Base-by-base conservation (phyloP, 495 filamentous ascomycete genomes). In the Daldinia caldariorum region DNA sequence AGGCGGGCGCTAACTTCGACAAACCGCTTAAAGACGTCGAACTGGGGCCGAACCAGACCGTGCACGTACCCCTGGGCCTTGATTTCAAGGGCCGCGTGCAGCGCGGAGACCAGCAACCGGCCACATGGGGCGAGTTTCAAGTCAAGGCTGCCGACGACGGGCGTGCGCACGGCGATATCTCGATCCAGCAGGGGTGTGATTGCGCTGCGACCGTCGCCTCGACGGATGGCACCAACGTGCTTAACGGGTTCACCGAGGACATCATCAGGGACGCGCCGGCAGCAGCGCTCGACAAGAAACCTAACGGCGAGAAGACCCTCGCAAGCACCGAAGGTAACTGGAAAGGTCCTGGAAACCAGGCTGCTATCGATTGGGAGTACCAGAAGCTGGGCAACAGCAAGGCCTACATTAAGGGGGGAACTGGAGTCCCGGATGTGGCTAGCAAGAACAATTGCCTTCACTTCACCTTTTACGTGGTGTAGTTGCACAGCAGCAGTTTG, bases 91-190 rank as follows among this genome's bases (percentile, higher is more conserved):
- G 81, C 51, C 78, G 81, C 18, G 81, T 83, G 2, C 81, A 82
- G 69, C 79, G 81, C 51, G 79, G 79, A 9, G 77, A 72, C 38
- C 67, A 70, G 20, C 74, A 75, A 8, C 80, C 80, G 0, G 74
- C 78, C 12, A 83, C 81, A 3, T 83, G 81, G 81, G 76, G 72
- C 5, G 81, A 83, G 49, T 83, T 83, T 67, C 81, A 83, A 66
- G 66, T 82, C 61, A 70, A 72, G 12, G 80, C 81, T 8, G 56
- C 67, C 3, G 71, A 82, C 54, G 81, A 83, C 62, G 69, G 69
- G n/a, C 60, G 69, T 20, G 80, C 81, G 2, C 81, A 83, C 62
- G 81, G 81, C 29, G 81, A 83, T 61, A 77, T 83, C 63, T 75
- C 70, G 9, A 54, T 82, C 0, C 63, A 83, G 74, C 80, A 83